Base-by-base conservation (phyloP, 2,329 filamentous ascomycete species). In the Chaetomium globosum region DNA sequence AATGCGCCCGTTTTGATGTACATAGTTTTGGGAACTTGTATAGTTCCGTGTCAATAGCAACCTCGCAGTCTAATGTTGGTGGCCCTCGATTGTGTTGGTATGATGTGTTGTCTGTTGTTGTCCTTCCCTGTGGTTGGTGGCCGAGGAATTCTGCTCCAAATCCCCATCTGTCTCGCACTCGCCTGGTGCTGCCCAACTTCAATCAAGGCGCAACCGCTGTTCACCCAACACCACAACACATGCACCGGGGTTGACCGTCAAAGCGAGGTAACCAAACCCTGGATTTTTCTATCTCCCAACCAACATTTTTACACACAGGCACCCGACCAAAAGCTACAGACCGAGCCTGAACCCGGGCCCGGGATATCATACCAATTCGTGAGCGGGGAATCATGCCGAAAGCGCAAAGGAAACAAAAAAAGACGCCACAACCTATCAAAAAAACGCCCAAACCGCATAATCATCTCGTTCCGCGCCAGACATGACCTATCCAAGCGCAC, bases 371-470 rank as follows among this genome's bases (percentile, higher is more conserved):
- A 65, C 61, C 66, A 67, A 63, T 67, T 71, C 70, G 54, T 71
- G 68, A 71, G 70, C 61, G 70, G 70, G 68, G 70, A 71, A 71
- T 71, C 68, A 68, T 59, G 39, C 26, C 39, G 21, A 55, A 30
- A 63, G 30, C 58, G 54, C 43, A n/a, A 36, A 57, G 58, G 26
- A 57, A 53, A 30, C 43, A 26, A 61, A 53, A 23, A 49, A 26
- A 61, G n/a, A 59, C 55, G 39, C 55, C 62, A 21, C 30, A 43
- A n/a, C 33, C 36, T 31, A 39, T 46, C 1, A 39, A 62, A 57
- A 57, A 64, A 57, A 61, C 60, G 43, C 51, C 59, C 28, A 10
- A 49, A 19, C 28, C 52, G 4, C 26, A 26, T 31, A 36, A 33
- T 30, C 12, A 19, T 43, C 28, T 36, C 46, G n/a, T 5, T 21